Conservation (phyloP, 2,329 filamentous ascomycete genomes). For the Colletotrichum ledebouriae region DNA sequence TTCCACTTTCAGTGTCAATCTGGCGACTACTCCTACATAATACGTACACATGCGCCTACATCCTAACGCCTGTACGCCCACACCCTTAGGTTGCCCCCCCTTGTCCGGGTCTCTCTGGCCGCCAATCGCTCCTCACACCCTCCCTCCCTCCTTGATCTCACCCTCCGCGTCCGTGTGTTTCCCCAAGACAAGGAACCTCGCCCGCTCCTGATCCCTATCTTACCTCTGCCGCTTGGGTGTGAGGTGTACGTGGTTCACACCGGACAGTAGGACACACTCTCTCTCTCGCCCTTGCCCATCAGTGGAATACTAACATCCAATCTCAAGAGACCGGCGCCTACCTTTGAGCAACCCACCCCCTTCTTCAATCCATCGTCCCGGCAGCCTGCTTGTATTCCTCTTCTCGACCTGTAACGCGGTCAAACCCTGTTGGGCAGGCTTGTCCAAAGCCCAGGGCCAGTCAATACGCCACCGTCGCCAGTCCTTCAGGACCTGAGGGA, state of each 20-base stretch:
- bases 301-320: slow-evolving; percentile 36
- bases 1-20: slow-evolving; percentile 23
- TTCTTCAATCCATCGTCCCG: slow-evolving; percentile 37
- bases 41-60: slow-evolving; percentile 9
- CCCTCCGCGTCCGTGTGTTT: slow-evolving; percentile 36
- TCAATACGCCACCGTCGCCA: slow-evolving; percentile 34
- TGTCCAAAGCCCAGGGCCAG: slow-evolving; percentile 34
- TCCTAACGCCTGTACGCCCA: slow-evolving; percentile 21
- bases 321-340: slow-evolving; percentile 35
- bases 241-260: slow-evolving; percentile 14
- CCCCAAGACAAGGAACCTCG: slow-evolving; percentile 39
- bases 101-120: slow-evolving; percentile 21
- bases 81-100: slow-evolving; percentile 9
- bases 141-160: slow-evolving; percentile 33
- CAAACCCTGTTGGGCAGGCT: slow-evolving; percentile 26
- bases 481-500: slow-evolving; percentile 19
- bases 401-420: slow-evolving; percentile 35
- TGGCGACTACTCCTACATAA: slow-evolving; percentile 10
- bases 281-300: slow-evolving; percentile 26
- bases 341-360: slow-evolving; percentile 38
- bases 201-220: slow-evolving; percentile 34
- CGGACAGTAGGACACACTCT: slow-evolving; percentile 10
- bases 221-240: slow-evolving; percentile 1
- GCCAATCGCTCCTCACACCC: slow-evolving; percentile 26
- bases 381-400: slow-evolving; percentile 40